Conservation (phyloP, 768 basidiomycete species). For the Lentinula boryana region DNA sequence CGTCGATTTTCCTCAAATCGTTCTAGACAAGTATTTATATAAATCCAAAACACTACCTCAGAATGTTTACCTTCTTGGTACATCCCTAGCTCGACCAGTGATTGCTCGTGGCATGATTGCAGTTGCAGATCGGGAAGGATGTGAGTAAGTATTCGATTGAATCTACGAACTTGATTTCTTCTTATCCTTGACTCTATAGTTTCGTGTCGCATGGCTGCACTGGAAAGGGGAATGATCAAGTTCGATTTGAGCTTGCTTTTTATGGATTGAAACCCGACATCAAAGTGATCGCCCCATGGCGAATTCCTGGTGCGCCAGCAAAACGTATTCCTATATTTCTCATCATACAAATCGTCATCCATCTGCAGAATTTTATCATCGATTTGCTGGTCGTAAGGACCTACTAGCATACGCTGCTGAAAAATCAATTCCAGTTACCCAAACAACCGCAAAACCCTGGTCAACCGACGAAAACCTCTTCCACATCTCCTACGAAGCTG, state of each 20-base stretch:
- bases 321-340: background rate
- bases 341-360: background rate
- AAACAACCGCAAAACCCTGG: conserved; percentile 97
- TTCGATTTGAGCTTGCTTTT: conserved; percentile 98
- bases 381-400: conserved; percentile 92
- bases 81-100: conserved; percentile 95
- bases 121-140: conserved; percentile 82
- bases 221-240: conserved; percentile 99
- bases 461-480: conserved; percentile 99
- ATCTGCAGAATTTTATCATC: conserved; percentile 84
- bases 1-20: conserved; percentile 9
- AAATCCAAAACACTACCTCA: conserved; percentile 18
- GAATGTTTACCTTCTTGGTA: conserved; percentile 97
- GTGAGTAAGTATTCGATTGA: conserved; percentile 66
- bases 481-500: conserved; percentile 99
- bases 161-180: background rate
- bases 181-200: conserved; percentile 30
- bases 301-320: conserved; percentile 68
- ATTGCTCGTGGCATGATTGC: conserved; percentile 99
- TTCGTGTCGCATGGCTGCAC: conserved; percentile 98
- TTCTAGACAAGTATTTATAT: background rate
- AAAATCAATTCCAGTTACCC: conserved; percentile 87
- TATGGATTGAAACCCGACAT: conserved; percentile 98
- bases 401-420: conserved; percentile 86
- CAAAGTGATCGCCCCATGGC: conserved; percentile 99